A percentile compares a stretch with the other conserved stretches of the same genome.
phyloP scores from a whole-genome alignment of 352 stramenopile species.

The Pythium aphanidermatum region DNA sequence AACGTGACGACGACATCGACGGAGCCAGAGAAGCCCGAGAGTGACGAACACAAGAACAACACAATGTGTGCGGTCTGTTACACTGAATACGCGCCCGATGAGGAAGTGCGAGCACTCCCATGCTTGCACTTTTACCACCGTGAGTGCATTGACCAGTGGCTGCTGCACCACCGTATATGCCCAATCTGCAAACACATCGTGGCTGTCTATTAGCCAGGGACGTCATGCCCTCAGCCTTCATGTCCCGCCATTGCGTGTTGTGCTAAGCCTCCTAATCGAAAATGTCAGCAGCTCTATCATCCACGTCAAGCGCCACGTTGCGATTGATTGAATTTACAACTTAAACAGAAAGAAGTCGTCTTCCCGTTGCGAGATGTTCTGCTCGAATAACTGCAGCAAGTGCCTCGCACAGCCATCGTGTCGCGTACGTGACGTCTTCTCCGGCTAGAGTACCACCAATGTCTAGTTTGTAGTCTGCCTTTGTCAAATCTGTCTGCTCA shows the following conservation, averaged over 20 bases:
- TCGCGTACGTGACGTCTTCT: not conserved
- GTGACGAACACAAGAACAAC: conserved; percentile 53
- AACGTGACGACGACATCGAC: no score
- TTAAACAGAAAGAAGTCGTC: not conserved
- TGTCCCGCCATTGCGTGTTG: no score
- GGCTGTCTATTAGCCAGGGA: conserved; percentile 40
- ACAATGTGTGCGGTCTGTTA: conserved; percentile 79
- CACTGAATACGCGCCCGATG: conserved; percentile 67
- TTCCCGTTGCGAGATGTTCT: not conserved
- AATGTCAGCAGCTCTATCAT: no score
- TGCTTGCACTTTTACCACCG: conserved; percentile 88
- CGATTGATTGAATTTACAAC: no score
- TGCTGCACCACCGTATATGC: conserved; percentile 78
- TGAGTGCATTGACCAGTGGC: conserved; percentile 89
- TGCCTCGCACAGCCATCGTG: not conserved
- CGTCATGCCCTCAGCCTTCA: no score
- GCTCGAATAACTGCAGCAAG: not conserved
- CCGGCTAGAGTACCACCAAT: not conserved
- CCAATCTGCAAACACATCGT: conserved; percentile 86
- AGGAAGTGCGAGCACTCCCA: conserved; percentile 74
- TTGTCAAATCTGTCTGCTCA: not conserved
- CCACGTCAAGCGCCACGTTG: no score
- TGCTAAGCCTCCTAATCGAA: no score
- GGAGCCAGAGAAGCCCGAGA: no score
- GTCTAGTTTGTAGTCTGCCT: not conserved